Conservation (phyloP, 208 protist genomes). For the Trypanosoma congolense region DNA sequence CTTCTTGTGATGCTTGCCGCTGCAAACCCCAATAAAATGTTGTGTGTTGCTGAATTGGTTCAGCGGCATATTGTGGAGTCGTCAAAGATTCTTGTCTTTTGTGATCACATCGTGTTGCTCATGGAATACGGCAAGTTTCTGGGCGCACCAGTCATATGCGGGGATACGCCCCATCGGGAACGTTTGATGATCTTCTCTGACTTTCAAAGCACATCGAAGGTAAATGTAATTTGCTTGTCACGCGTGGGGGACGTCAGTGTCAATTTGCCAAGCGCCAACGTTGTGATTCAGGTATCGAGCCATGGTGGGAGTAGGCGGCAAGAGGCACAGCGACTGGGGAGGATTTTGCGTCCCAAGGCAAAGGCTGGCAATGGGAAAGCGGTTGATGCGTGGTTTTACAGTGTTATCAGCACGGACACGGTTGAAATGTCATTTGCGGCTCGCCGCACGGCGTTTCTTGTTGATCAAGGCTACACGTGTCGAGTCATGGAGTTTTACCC, state of each 20-base stretch:
- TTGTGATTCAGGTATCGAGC: constrained; percentile 98
- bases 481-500: constrained; percentile 73
- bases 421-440: constrained; percentile 95
- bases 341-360: constrained; percentile 92
- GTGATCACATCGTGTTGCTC: constrained; percentile 96
- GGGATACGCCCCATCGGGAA: constrained; percentile 90
- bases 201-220: constrained; percentile 86
- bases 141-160: constrained; percentile 90
- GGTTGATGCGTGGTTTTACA: constrained; percentile 99
- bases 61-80: constrained; percentile 84
- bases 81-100: constrained; percentile 99
- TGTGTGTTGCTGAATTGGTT: constrained; percentile 90
- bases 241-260: constrained; percentile 96
- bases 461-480: constrained; percentile 93
- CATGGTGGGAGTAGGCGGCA: constrained; percentile 94
- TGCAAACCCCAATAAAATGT: constrained; percentile 88
- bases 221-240: constrained; percentile 97
- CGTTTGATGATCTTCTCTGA: constrained; percentile 91
- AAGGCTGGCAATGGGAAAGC: constrained; percentile 59
- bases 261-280: constrained; percentile 98
- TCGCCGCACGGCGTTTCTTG: constrained; percentile 97
- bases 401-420: constrained; percentile 95
- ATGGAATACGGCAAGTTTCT: constrained; percentile 92
- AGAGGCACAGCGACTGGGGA: constrained; percentile 96
- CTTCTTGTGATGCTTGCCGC: constrained; percentile 75